These are phyloP conservation scores for Cerioporus squamosus DNA, from an alignment of 1,284 basidiomycete species.

Conservation along the genomic window DNA sequence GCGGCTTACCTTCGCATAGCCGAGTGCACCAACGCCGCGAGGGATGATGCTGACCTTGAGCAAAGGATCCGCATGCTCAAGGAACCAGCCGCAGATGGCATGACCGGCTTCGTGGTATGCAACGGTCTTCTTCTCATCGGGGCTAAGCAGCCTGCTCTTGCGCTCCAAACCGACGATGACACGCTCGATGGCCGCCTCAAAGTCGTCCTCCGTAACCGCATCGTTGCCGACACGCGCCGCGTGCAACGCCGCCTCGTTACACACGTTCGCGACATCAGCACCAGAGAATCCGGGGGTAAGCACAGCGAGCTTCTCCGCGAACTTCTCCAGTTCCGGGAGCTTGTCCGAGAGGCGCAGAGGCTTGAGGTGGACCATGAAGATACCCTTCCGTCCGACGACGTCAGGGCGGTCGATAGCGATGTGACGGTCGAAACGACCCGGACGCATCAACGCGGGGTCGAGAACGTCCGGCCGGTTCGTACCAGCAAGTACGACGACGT, in stretches of 20 bases:
- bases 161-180: constrained; percentile 97
- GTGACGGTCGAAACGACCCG: constrained; percentile 97
- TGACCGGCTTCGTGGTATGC: constrained; percentile 99
- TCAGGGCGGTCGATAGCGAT: constrained; percentile 97
- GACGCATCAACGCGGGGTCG: constrained; percentile 93
- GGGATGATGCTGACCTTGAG: constrained; percentile 99
- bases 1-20: constrained; percentile 85
- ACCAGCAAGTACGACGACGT: constrained; percentile 95
- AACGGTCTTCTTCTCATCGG: constrained; percentile 98
- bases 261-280: constrained; percentile 98
- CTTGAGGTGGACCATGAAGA: constrained; percentile 92
- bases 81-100: constrained; percentile 97
- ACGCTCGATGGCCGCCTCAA: constrained; percentile 97
- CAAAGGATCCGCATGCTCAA: constrained; percentile 96
- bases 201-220: constrained; percentile 83
- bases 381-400: constrained; percentile 91
- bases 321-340: constrained; percentile 60
- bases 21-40: constrained; percentile 93
- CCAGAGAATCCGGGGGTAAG: constrained; percentile 98
- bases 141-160: constrained; percentile 91
- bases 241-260: constrained; percentile 96
- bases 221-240: constrained; percentile 89
- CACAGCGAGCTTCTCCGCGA: constrained; percentile 93
- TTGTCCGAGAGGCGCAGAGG: constrained; percentile 77
- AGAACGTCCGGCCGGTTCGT: constrained; percentile 98